A percentile compares a stretch with the other conserved stretches of the same genome.
phyloP scores from a whole-genome alignment of 1,284 basidiomycete species.

The Cutaneotrichosporon dermatis region DNA sequence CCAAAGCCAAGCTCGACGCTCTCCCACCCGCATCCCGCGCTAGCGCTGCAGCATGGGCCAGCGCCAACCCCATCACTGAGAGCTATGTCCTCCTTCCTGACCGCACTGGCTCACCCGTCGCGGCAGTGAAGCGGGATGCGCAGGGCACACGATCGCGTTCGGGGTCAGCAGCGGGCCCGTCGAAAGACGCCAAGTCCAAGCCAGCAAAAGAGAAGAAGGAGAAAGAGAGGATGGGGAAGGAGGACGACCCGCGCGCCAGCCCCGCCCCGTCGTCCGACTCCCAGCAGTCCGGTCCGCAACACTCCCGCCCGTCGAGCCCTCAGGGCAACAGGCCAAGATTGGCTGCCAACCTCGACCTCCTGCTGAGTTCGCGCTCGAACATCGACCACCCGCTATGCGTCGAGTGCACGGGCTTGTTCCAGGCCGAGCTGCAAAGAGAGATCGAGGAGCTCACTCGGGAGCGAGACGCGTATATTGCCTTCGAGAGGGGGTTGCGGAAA shows the following conservation, averaged over 20 bases:
- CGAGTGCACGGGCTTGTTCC: constrained; percentile 82
- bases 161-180: too few relatives aligned
- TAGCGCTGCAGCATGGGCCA: constrained; percentile 50
- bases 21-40: constrained; percentile 55
- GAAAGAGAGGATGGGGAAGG: not conserved
- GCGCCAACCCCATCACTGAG: constrained; percentile 58
- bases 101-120: not conserved
- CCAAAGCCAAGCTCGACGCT: constrained; percentile 56
- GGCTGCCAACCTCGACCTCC: constrained; percentile 59
- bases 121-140: not conserved
- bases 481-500: constrained; percentile 68
- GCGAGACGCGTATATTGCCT: constrained; percentile 84
- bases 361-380: constrained; percentile 73
- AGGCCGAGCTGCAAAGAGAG: constrained; percentile 70
- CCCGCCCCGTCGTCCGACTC: not conserved
- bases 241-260: not conserved
- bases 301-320: not conserved
- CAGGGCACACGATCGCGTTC: too few relatives aligned
- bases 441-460: constrained; percentile 88
- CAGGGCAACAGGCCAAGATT: constrained; percentile 17
- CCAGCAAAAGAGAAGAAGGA: not conserved
- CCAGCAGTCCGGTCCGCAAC: constrained; percentile 19
- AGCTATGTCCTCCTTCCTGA: constrained; percentile 82
- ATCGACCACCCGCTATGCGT: constrained; percentile 93
- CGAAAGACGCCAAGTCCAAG: too few relatives aligned